Evolutionary conservation across 805 yeast species (phyloP).

Genomic region (Starmerella apis): DNA sequence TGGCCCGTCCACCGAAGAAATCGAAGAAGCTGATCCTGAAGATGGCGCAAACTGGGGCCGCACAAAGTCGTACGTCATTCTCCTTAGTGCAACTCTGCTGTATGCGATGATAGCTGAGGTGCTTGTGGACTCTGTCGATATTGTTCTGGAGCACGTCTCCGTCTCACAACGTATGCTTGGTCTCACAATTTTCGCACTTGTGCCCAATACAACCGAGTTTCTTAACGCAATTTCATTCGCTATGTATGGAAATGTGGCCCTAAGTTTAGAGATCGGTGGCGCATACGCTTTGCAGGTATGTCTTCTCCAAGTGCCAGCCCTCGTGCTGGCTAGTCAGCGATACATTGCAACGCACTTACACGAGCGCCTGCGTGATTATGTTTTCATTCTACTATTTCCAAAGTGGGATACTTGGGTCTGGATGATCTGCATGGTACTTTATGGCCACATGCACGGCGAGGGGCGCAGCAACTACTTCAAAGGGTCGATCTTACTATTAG

Average conservation of each 20-base stretch:
- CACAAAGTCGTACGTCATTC: slow-evolving; percentile 66
- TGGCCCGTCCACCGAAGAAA: slow-evolving; percentile 39
- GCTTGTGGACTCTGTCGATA: slow-evolving; percentile 83
- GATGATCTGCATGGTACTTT: slow-evolving; percentile 73
- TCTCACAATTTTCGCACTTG: slow-evolving; percentile 85
- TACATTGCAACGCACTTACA: slow-evolving; percentile 16
- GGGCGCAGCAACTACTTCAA: slow-evolving; percentile 95
- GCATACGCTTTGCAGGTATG: slow-evolving; percentile 97
- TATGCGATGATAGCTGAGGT: slow-evolving; percentile 94
- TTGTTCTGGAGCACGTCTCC: slow-evolving; percentile 66
- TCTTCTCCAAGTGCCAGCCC: slow-evolving; percentile 80
- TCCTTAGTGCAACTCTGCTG: slow-evolving; percentile 70
- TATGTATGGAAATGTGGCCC: slow-evolving; percentile 86
- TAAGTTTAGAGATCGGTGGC: slow-evolving; percentile 95
- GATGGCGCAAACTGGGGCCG: slow-evolving; percentile 92
- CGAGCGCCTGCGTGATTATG: slow-evolving; percentile 28
- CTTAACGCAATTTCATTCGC: slow-evolving; percentile 96
- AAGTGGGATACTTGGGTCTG: slow-evolving; percentile 89
- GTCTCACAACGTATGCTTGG: slow-evolving; percentile 87
- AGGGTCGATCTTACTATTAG: slow-evolving; percentile 74
- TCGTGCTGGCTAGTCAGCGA: slow-evolving; percentile 63
- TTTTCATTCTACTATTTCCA: slow-evolving; percentile 79
- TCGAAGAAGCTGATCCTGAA: slow-evolving; percentile 54
- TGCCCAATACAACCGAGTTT: slow-evolving; percentile 95
- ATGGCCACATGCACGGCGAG: slow-evolving; percentile 89